Percentiles rank a stretch among this genome's conserved stretches.
Evolutionary conservation across 208 protist species (phyloP).

Genomic region (Tritrichomonas musculus): DNA sequence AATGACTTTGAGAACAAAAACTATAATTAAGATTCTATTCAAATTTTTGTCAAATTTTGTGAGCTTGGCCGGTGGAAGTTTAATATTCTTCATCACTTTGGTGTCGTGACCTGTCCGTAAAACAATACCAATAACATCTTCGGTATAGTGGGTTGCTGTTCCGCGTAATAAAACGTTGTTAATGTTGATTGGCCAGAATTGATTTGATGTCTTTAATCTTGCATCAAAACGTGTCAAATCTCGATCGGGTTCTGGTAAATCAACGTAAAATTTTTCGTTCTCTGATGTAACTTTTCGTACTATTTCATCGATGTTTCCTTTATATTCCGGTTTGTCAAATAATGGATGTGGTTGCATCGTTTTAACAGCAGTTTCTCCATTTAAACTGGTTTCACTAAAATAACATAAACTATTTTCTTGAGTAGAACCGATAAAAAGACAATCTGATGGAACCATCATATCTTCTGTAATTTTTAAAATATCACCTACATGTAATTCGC

Average conservation of each 20-base stretch:
- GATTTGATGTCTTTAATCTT: background rate
- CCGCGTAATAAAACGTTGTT: background rate
- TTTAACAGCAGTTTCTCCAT: background rate
- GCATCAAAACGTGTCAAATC: constrained; percentile 23
- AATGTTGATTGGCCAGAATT: background rate
- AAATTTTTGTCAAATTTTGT: background rate
- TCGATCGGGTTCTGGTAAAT: background rate
- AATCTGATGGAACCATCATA: constrained; percentile 25
- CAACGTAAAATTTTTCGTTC: background rate
- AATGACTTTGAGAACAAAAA: background rate
- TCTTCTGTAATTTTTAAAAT: constrained; percentile 29
- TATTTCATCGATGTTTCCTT: background rate
- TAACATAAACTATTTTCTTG: constrained; percentile 22
- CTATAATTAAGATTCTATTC: background rate
- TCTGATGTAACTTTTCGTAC: background rate
- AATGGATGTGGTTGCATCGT: background rate
- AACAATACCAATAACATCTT: background rate
- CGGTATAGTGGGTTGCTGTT: background rate
- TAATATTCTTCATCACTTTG: constrained; percentile 39
- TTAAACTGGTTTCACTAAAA: constrained; percentile 32
- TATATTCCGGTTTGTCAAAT: background rate
- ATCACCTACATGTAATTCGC: constrained; percentile 24
- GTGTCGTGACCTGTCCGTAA: constrained; percentile 35
- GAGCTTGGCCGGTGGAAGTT: background rate
- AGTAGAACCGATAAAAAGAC: constrained; percentile 7